These are phyloP conservation scores for Huntiella moniliformis DNA, from an alignment of 2,329 filamentous ascomycete genomes.

Conservation along the genomic window DNA sequence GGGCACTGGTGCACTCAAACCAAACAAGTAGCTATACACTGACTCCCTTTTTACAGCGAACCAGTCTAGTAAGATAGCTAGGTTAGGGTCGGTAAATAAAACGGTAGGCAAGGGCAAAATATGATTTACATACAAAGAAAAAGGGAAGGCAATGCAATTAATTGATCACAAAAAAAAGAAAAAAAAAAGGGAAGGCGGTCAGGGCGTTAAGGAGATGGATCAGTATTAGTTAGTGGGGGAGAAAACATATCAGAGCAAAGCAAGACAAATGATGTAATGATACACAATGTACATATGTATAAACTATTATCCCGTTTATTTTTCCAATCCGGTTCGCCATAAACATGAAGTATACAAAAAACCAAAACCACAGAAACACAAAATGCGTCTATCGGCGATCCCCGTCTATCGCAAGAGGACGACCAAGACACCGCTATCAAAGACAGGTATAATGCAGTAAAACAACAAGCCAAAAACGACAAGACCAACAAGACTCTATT, in stretches of 20 bases:
- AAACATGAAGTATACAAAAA: conserved; percentile 6
- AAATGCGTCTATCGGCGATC: conserved; percentile 9
- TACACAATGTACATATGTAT: background rate
- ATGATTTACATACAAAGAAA: background rate
- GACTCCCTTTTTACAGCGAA: too few species aligned
- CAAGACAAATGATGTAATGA: background rate
- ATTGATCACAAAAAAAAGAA: background rate
- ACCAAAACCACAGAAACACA: conserved; percentile 10
- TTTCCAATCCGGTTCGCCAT: conserved; percentile 11
- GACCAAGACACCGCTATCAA: background rate
- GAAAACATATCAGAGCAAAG: too few species aligned
- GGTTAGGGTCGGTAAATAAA: background rate
- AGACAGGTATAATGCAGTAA: background rate
- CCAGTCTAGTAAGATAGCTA: background rate
- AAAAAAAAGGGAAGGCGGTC: background rate
- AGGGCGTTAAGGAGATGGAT: background rate
- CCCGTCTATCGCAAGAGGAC: background rate
- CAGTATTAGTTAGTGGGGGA: background rate
- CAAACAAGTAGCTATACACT: too few species aligned
- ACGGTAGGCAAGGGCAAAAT: background rate
- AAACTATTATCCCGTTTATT: conserved; percentile 5
- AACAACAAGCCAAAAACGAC: conserved; percentile 5
- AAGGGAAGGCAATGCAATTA: background rate
- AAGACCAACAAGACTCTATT: conserved; percentile 2
- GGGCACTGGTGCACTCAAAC: conserved; percentile 1